phyloP scores from a whole-genome alignment of 805 yeast genomes.

The Cyberlindnera euphorbiiphila region DNA sequence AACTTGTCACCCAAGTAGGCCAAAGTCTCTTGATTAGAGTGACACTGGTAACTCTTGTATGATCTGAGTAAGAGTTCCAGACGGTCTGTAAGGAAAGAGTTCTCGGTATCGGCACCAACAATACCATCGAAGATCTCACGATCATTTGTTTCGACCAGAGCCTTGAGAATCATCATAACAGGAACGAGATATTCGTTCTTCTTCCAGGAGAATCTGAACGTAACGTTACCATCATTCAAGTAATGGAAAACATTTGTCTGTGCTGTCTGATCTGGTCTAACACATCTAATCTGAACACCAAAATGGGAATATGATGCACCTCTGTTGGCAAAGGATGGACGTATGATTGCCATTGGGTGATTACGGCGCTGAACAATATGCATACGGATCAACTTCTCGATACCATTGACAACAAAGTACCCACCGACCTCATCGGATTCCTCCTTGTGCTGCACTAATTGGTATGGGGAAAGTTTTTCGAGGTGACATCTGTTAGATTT shows the following conservation, averaged over 20 bases:
- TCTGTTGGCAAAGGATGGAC: conserved; percentile 92
- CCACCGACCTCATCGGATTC: conserved; percentile 97
- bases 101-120: conserved; percentile 79
- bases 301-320: conserved; percentile 84
- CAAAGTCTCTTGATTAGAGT: conserved; percentile 82
- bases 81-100: conserved; percentile 97
- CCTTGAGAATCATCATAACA: conserved; percentile 87
- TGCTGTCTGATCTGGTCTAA: conserved; percentile 95
- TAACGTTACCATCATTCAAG: conserved; percentile 91
- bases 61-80: conserved; percentile 87
- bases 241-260: conserved; percentile 97
- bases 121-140: conserved; percentile 95
- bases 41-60: conserved; percentile 74
- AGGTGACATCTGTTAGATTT: conserved; percentile 89
- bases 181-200: conserved; percentile 95
- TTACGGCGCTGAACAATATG: conserved; percentile 96
- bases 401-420: conserved; percentile 90
- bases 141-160: conserved; percentile 85
- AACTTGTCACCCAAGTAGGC: conserved; percentile 95
- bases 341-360: conserved; percentile 95
- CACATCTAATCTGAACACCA: conserved; percentile 93
- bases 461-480: conserved; percentile 75
- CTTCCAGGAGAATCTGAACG: conserved; percentile 95
- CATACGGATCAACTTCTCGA: conserved; percentile 95
- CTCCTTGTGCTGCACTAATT: conserved; percentile 74